A percentile compares a stretch with the other conserved stretches of the same genome.
Evolutionary conservation across 805 yeast genomes (phyloP).

Genomic region (Wickerhamomyces mucosus): DNA sequence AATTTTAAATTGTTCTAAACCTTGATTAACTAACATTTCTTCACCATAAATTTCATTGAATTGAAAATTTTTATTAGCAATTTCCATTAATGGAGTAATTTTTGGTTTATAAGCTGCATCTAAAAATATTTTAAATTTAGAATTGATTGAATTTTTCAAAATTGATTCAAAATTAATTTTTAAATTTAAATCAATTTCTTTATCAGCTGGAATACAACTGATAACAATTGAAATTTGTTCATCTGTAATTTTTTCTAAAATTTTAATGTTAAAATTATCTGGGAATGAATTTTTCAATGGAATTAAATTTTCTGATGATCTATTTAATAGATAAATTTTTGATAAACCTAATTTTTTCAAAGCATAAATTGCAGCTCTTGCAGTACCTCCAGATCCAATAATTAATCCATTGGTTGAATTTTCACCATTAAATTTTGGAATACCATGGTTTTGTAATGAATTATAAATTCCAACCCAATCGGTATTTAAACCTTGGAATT

Average conservation of each 20-base stretch:
- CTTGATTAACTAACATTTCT: constrained; percentile 90
- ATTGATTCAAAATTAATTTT: constrained; percentile 37
- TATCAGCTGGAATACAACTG: constrained; percentile 79
- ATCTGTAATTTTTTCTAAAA: constrained; percentile 41
- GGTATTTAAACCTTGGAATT: constrained; percentile 78
- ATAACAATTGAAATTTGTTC: constrained; percentile 49
- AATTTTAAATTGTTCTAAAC: constrained; percentile 71
- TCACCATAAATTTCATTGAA: constrained; percentile 90
- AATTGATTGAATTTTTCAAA: constrained; percentile 31
- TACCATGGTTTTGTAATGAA: constrained; percentile 54
- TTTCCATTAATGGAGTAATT: constrained; percentile 75
- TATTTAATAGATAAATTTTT: constrained; percentile 69
- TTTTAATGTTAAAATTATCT: constrained; percentile 43
- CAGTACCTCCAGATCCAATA: constrained; percentile 96
- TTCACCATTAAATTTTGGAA: constrained; percentile 31
- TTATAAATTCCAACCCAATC: constrained; percentile 88
- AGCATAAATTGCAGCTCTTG: constrained; percentile 91
- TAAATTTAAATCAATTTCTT: constrained; percentile 49
- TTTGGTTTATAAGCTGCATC: constrained; percentile 95
- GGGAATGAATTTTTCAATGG: constrained; percentile 58
- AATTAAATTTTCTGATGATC: constrained; percentile 59
- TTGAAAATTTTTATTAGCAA: constrained; percentile 53
- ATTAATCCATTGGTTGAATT: constrained; percentile 54
- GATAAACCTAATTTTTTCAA: constrained; percentile 68
- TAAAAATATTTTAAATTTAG: constrained; percentile 32